Base-by-base conservation (phyloP, 2,329 filamentous ascomycete species). In the Aspergillus caelatus region DNA sequence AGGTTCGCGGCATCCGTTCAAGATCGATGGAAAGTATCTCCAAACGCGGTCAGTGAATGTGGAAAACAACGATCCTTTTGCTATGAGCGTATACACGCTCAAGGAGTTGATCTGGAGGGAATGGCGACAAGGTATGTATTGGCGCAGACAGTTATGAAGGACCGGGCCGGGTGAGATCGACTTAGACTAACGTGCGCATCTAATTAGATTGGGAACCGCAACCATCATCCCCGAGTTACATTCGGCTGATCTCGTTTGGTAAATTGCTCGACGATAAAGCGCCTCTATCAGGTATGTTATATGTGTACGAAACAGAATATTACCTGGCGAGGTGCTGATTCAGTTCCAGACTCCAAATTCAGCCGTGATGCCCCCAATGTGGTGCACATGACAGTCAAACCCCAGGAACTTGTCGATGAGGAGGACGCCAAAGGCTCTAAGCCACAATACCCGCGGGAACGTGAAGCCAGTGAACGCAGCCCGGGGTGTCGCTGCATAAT, bases 71-170 rank as follows among this genome's bases (percentile, higher is more conserved):
- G 93, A 97, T 74, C 93, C 93, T 1, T 94, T 93, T 75, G 91
- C 90, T 74, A 93, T 98, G 79, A 96, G 92, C 69, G 90, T 97
- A 57, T 97, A 97, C 76, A 96, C 92, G 3, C 82, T 98, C 68
- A 97, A 97, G 79, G 93, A 97, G 80, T 82, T 97, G 74, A 97
- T 98, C 75, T 86, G 95, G 82, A 86, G 92, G 71, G 94, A 97
- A 77, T 98, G 94, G 94, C 86, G 93, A 70, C 89, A 89, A 71
- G 92, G 85, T 86, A 80, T 67, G 72, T 54, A 57, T 52, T 43
- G 21, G 21, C 23, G 28, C 6, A n/a, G 16, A 28, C 21, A 19
- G 21, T 5, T 43, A 14, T 28, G 14, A 12, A 28, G 19, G 50
- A 32, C 23, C 30, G 28, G n/a, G 4, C 19, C 8, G 43, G 11